Evolutionary conservation across 768 basidiomycete species (phyloP), one percentile per base, ranked within the genome.

Genomic region (Phylloporus rhodoxanthus): DNA sequence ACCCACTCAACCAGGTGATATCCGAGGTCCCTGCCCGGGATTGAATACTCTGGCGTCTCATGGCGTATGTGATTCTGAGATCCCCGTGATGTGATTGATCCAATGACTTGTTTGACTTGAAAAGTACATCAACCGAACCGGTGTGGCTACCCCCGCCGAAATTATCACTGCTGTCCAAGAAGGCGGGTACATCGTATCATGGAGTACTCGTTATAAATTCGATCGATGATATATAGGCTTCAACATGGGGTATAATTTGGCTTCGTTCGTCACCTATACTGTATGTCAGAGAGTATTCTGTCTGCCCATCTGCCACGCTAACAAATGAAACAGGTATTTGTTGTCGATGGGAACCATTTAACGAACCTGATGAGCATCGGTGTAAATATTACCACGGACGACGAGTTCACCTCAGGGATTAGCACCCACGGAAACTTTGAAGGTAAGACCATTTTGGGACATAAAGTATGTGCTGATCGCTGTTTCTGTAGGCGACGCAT

Each of bases 361-460:
- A 64, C 62, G 17, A 62, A 62, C 33, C 43, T 63, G 51, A 63
- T 62, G 61, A 51, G 47, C 34, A 62, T 62, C 15, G 61, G 59
- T 40, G 50, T 52, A 43, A 64, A 64, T 10, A 45, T 49, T 5
- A 62, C 61, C 10, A 46, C 40, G 8, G 21, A 54, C 0, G 26
- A 15, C 40, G n/a, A 45, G 23, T 25, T 53, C 46, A 52, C 52
- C 20, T 51, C 58, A 0, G 62, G 62, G 10, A 43, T 62, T 0
- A 61, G 46, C 29, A 52, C 48, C 30, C 61, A 64, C 15, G 54
- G 59, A 2, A 64, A 58, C 21, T 58, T 61, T 37, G 62, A 62
- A 54, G 62, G 62, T 48, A 32, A 40, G 4, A 8, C 8, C 14
- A 32, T 47, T 29, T 4, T 10, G 5, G 28, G 28, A 9, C 10